These are phyloP conservation scores for Vickermania spadyakhi DNA, from an alignment of 208 protist species.

Conservation along the genomic window DNA sequence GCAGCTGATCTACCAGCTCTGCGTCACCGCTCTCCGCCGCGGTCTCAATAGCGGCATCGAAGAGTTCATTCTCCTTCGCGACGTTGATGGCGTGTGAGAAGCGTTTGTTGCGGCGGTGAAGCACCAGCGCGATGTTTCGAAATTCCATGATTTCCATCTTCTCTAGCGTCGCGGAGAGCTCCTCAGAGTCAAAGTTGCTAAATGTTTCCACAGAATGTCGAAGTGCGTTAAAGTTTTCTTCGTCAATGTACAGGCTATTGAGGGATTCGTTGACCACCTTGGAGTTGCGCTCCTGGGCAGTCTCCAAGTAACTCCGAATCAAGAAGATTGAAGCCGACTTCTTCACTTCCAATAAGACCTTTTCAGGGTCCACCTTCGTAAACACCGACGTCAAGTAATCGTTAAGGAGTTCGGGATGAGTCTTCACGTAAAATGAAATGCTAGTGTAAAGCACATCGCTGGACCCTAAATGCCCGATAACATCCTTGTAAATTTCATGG, in stretches of 20 bases:
- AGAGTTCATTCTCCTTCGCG: slow-evolving; percentile 97
- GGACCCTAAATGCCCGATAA: slow-evolving; percentile 92
- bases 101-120: slow-evolving; percentile 94
- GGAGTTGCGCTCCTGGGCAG: slow-evolving; percentile 89
- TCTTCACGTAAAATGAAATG: slow-evolving; percentile 96
- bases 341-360: slow-evolving; percentile 92
- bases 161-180: slow-evolving; percentile 94
- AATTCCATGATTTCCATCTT: slow-evolving; percentile 99
- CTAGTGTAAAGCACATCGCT: slow-evolving; percentile 97
- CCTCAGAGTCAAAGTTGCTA: slow-evolving; percentile 96
- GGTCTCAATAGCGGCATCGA: slow-evolving; percentile 98
- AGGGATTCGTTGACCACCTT: slow-evolving; percentile 97
- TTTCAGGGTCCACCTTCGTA: slow-evolving; percentile 94
- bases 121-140: slow-evolving; percentile 96
- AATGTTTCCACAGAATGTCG: slow-evolving; percentile 92
- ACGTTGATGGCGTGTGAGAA: slow-evolving; percentile 92
- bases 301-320: slow-evolving; percentile 96
- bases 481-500: slow-evolving; percentile 97
- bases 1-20: slow-evolving; percentile 90
- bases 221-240: slow-evolving; percentile 97
- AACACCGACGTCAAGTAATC: slow-evolving; percentile 95
- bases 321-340: slow-evolving; percentile 85
- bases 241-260: slow-evolving; percentile 98
- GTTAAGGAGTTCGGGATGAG: slow-evolving; percentile 89
- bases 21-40: slow-evolving; percentile 91